Evolutionary conservation across 2,329 filamentous ascomycete species (phyloP).

Genomic region (Fusarium sp.): DNA sequence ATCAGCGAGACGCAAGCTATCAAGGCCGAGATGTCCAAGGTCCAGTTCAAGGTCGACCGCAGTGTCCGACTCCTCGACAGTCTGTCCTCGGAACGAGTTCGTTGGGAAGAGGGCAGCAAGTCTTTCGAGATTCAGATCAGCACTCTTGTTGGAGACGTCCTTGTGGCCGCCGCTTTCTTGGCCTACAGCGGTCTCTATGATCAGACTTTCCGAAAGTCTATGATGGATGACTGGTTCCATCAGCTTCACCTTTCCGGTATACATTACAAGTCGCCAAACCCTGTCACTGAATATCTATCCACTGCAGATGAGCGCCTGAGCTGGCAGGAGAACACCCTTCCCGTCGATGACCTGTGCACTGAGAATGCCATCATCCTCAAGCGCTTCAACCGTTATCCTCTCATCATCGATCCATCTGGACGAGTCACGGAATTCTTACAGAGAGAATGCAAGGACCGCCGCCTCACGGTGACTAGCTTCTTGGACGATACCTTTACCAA

Average conservation of each 20-base stretch:
- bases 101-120: constrained; percentile 97
- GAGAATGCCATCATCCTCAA: constrained; percentile 98
- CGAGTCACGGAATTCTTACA: constrained; percentile 94
- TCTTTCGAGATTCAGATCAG: constrained; percentile 98
- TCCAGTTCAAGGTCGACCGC: constrained; percentile 97
- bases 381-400: constrained; percentile 96
- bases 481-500: constrained; percentile 98
- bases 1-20: constrained; percentile 98
- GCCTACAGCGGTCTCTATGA: constrained; percentile 98
- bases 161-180: constrained; percentile 96
- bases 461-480: constrained; percentile 97
- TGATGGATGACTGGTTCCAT: constrained; percentile 97
- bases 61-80: constrained; percentile 95
- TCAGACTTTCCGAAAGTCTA: constrained; percentile 95
- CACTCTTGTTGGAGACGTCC: constrained; percentile 93
- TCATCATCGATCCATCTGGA: constrained; percentile 98
- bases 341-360: constrained; percentile 96
- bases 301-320: constrained; percentile 93
- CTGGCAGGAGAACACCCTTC: constrained; percentile 94
- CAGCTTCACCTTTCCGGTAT: constrained; percentile 95
- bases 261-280: constrained; percentile 91
- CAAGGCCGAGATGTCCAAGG: constrained; percentile 94
- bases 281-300: constrained; percentile 94
- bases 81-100: constrained; percentile 88
- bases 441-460: constrained; percentile 91